These are phyloP conservation scores for Drechslerella coelobrocha DNA, from an alignment of 2,329 filamentous ascomycete species.

Conservation along the genomic window DNA sequence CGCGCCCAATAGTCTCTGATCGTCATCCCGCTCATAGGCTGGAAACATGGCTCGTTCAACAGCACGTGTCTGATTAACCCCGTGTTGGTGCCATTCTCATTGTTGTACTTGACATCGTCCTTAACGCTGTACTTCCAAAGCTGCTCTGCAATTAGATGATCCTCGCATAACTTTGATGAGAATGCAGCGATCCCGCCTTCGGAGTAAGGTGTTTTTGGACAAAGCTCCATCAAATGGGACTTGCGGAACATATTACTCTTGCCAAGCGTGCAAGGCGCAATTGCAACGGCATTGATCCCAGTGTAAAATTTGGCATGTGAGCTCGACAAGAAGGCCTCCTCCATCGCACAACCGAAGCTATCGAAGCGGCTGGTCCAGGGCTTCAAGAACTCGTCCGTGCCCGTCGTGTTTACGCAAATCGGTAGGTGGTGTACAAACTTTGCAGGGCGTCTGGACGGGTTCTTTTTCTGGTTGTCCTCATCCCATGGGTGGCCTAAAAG, in stretches of 20 bases:
- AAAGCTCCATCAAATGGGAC: conserved; percentile 81
- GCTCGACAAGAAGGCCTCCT: conserved; percentile 93
- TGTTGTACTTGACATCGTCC: conserved; percentile 57
- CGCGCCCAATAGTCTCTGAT: conserved; percentile 78
- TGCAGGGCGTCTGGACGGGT: conserved; percentile 29
- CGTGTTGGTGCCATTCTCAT: conserved; percentile 60
- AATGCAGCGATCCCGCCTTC: conserved; percentile 85
- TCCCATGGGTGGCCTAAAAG: conserved; percentile 71
- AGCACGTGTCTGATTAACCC: conserved; percentile 74
- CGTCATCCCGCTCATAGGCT: conserved; percentile 84
- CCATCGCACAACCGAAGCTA: conserved; percentile 74
- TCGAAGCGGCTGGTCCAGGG: conserved; percentile 37
- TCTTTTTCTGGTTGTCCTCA: conserved; percentile 69
- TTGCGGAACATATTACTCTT: conserved; percentile 99
- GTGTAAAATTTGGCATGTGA: conserved; percentile 97
- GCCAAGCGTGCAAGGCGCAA: conserved; percentile 92
- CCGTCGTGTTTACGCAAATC: conserved; percentile 68
- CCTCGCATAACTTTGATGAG: conserved; percentile 95
- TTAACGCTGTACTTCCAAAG: conserved; percentile 76
- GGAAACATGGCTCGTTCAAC: conserved; percentile 84
- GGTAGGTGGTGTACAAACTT: conserved; percentile 90
- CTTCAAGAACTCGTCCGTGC: conserved; percentile 58
- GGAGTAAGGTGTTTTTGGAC: conserved; percentile 63
- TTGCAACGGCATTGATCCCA: conserved; percentile 88
- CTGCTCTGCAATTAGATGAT: conserved; percentile 91